Base-by-base conservation (phyloP, 2,329 filamentous ascomycete species). In the Neoascochyta sp. region DNA sequence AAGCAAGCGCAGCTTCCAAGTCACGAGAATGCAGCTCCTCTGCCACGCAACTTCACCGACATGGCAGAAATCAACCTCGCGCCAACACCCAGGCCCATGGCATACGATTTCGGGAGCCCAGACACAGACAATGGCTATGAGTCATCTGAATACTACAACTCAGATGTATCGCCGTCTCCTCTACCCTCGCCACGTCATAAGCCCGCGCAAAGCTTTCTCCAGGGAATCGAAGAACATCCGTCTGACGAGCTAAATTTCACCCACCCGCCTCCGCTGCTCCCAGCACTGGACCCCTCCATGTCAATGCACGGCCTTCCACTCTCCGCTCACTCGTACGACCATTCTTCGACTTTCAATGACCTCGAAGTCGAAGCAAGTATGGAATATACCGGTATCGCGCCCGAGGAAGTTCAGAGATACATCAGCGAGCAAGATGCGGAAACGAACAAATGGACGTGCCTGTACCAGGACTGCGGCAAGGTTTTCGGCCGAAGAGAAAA, bases 401-500 rank as follows among this genome's bases (percentile, higher is more conserved):
- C 83, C 23, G 89, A 95, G 47, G 87, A 96, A 37, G 67, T 73
- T 15, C 64, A 69, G 31, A 57, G 61, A 15, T 70, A 66, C 50
- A 70, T 73, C 36, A 68, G 67, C 37, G 63, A 68, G 35, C 69
- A 70, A 38, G 58, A 67, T 24, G 51, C 59, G 4, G 47, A 48
- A 10, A 66, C 60, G 29, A 62, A 64, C 41, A 64, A 69, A 20
- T 73, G 68, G 63, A 68, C 62, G 8, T 73, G 70, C 49, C 55
- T 72, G 10, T 73, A 63, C 49, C 70, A 86, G 7, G 81, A 80
- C 16, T 98, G 92, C 64, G 77, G 81, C 48, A 94, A 95, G 64
- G 78, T 81, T 30, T 96, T 98, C 58, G 90, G 89, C n/a, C 80
- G 92, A 49, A 94, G 95, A 63, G 92, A 98, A 64, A 96, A 98